phyloP scores from a whole-genome alignment of 305 asterid species.

The Rubia tinctorum region DNA sequence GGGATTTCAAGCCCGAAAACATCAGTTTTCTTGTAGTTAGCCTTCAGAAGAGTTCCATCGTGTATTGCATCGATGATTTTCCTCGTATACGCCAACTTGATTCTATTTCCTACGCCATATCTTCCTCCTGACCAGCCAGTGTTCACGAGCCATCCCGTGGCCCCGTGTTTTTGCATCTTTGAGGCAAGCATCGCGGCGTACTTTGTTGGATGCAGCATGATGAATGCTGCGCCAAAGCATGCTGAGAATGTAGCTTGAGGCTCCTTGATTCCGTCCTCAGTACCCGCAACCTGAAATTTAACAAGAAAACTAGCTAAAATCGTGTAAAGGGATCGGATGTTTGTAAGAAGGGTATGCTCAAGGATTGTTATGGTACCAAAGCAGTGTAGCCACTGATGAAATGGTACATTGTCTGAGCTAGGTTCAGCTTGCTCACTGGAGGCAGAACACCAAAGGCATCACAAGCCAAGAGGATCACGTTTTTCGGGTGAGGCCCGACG shows the following conservation, averaged over 20 bases:
- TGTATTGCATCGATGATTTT: slow-evolving; percentile 92
- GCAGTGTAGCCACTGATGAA: slow-evolving; percentile 98
- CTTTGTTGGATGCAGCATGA: slow-evolving; percentile 91
- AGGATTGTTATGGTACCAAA: slow-evolving; percentile 36
- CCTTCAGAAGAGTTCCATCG: slow-evolving; percentile 60
- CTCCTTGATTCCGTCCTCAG: slow-evolving; percentile 94
- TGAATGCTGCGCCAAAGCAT: slow-evolving; percentile 98
- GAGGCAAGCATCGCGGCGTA: slow-evolving; percentile 90
- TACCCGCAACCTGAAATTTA: slow-evolving; percentile 72
- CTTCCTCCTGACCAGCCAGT: slow-evolving; percentile 99
- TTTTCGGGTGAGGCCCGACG: slow-evolving; percentile 94
- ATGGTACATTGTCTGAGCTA: slow-evolving; percentile 95
- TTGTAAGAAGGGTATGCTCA: background rate
- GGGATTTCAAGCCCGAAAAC: slow-evolving; percentile 89
- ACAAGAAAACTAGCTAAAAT: background rate
- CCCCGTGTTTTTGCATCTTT: slow-evolving; percentile 85
- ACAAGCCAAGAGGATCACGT: slow-evolving; percentile 90
- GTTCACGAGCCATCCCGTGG: slow-evolving; percentile 94
- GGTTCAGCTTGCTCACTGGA: slow-evolving; percentile 86
- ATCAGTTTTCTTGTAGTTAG: slow-evolving; percentile 60
- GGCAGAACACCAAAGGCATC: slow-evolving; percentile 99
- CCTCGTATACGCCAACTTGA: slow-evolving; percentile 84
- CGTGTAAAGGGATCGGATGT: background rate
- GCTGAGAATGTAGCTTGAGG: slow-evolving; percentile 96
- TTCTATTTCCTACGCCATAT: slow-evolving; percentile 77